Base-by-base conservation (phyloP, 805 yeast genomes). In the Wickerhamiella parazyma region DNA sequence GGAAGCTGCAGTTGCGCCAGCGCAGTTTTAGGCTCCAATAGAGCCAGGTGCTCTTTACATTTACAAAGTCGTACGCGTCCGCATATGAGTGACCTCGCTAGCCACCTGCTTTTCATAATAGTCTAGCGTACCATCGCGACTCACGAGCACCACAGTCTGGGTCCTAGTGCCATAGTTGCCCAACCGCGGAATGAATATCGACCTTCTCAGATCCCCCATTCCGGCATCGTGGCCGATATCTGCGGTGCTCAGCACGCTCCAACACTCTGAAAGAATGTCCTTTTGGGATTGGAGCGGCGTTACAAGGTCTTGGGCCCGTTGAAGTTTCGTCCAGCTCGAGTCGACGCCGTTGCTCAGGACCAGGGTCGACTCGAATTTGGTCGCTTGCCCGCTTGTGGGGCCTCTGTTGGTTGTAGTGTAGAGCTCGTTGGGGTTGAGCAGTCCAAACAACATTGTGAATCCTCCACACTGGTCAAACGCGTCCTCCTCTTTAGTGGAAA, bases 161-260 rank as follows among this genome's bases (percentile, higher is more conserved):
- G 95, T 82, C 44, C 95, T 64, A 0, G 96, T 86, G 0, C 95
- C 95, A 56, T 85, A 87, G 53, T 63, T 57, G 35, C 59, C 16
- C 33, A 81, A 54, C 0, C 85, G 84, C 2, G 94, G 94, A 8
- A 86, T 71, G 54, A 76, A 84, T 4, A 86, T 75, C 3, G 82
- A 72, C 24, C 71, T 62, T 36, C 68, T 68, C 42, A 84, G 66
- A 31, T 67, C 58, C 22, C 69, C 72, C 37, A n/a, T 28, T 11
- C 8, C n/a, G 31, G 31, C 31, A 11, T n/a, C 16, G 16, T 14
- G 4, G 14, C 31, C 31, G 3, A 28, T 28, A n/a, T n/a, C n/a
- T 3, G 31, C 14, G 8, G 31, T 28, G 16, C 31, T 21, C 24
- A 21, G 24, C 24, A 21, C 24, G 24, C 24, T 21, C 24, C 24